These are phyloP conservation scores for Globisporangium recalcitrans DNA, from an alignment of 352 stramenopile genomes.

Conservation along the genomic window DNA sequence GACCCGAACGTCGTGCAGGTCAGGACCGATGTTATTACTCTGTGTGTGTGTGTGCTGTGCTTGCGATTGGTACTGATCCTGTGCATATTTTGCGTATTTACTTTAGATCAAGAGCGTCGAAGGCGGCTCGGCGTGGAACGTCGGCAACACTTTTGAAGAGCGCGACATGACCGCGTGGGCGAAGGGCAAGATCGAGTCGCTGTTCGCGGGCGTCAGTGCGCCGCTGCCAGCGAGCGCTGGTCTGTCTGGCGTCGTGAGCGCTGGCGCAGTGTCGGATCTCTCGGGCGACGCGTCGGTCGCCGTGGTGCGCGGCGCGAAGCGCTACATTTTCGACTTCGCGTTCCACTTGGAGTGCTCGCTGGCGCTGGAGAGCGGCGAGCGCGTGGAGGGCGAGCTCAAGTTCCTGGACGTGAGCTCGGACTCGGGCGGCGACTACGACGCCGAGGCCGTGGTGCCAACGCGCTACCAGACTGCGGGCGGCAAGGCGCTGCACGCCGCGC, in stretches of 20 bases:
- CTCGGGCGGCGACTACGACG: slow-evolving; percentile 61
- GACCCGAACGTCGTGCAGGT: slow-evolving; percentile 58
- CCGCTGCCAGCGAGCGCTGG: slow-evolving; percentile 23
- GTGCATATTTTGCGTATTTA: background rate
- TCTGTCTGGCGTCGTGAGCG: slow-evolving; percentile 37
- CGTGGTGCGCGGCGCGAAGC: slow-evolving; percentile 90
- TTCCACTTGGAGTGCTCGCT: slow-evolving; percentile 53
- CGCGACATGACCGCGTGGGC: slow-evolving; percentile 89
- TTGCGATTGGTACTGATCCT: background rate
- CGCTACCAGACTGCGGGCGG: slow-evolving; percentile 64
- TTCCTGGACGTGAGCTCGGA: slow-evolving; percentile 85
- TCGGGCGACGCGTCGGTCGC: slow-evolving; percentile 91
- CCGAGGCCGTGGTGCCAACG: slow-evolving; percentile 56
- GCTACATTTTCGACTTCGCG: slow-evolving; percentile 88
- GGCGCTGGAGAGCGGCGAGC: slow-evolving; percentile 21
- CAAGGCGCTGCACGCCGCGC: slow-evolving; percentile 62
- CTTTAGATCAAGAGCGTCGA: slow-evolving; percentile 75
- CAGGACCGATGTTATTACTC: no score
- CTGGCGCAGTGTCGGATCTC: slow-evolving; percentile 77
- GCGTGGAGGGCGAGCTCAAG: slow-evolving; percentile 52
- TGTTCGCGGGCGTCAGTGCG: slow-evolving; percentile 40
- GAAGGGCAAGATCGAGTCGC: slow-evolving; percentile 61
- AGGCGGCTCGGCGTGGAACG: slow-evolving; percentile 90
- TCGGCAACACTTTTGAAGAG: slow-evolving; percentile 92
- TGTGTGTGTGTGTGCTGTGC: no score